Conservation (phyloP, 768 basidiomycete genomes). For the Chalciporus piperatus region DNA sequence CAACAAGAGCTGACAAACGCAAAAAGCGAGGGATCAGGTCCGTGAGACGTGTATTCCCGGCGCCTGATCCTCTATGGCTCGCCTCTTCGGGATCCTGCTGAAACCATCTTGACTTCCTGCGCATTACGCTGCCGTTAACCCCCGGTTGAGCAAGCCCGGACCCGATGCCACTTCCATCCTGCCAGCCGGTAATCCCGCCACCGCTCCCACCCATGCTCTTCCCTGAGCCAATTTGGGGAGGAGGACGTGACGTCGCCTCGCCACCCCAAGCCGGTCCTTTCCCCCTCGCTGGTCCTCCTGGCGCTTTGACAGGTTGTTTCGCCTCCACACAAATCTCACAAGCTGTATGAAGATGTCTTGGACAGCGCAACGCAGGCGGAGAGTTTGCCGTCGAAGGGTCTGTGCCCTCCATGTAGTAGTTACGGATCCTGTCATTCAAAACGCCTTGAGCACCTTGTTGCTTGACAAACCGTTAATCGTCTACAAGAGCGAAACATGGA, state of each 20-base stretch:
- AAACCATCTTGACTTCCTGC: conserved; percentile 42
- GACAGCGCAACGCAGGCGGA: conserved; percentile 62
- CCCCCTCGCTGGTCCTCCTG: conserved; percentile 24
- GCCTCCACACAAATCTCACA: conserved; percentile 79
- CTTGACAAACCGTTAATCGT: not conserved
- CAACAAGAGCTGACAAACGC: conserved; percentile 73
- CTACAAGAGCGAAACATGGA: not conserved
- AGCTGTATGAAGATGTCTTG: conserved; percentile 67
- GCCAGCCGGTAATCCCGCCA: conserved; percentile 68
- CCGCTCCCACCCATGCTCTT: conserved; percentile 30
- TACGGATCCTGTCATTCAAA: conserved; percentile 41
- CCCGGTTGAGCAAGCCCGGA: conserved; percentile 62
- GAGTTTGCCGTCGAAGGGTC: conserved; percentile 62
- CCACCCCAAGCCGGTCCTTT: conserved; percentile 28
- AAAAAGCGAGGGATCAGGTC: conserved; percentile 71
- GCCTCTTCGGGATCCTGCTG: conserved; percentile 20
- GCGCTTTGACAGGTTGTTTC: conserved; percentile 33
- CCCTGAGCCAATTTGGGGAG: conserved; percentile 14
- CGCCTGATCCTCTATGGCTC: conserved; percentile 35
- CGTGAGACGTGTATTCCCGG: conserved; percentile 61
- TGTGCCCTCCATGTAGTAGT: conserved; percentile 58
- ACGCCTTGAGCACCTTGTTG: conserved; percentile 19
- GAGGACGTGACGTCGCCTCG: conserved; percentile 20
- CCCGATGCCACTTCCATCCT: conserved; percentile 72
- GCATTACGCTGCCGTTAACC: conserved; percentile 53